Conservation (phyloP, 2,329 filamentous ascomycete genomes). For the Microdochium bolleyi region DNA sequence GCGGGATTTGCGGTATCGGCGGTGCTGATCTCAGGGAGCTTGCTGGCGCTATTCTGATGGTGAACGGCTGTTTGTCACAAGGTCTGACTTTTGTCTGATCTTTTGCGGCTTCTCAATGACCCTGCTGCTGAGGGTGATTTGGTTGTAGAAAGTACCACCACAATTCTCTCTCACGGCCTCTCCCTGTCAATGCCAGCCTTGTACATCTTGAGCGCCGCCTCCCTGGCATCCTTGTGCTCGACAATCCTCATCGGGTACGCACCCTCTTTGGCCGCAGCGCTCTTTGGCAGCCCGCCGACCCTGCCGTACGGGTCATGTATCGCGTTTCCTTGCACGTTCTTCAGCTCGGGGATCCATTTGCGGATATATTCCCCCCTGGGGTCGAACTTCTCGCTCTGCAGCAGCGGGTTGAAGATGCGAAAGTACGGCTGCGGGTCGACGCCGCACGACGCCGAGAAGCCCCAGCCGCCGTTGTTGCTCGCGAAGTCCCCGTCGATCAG, state of each 20-base stretch:
- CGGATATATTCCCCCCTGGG: constrained; percentile 70
- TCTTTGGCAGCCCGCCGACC: constrained; percentile 33
- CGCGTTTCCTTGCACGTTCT: constrained; percentile 52
- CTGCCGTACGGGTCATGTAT: constrained; percentile 76
- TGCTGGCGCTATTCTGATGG: no score
- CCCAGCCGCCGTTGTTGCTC: constrained; percentile 63
- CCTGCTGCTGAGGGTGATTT: no score
- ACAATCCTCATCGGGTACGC: constrained; percentile 73
- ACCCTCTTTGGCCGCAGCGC: constrained; percentile 47
- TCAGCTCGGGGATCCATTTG: constrained; percentile 73
- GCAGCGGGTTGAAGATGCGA: constrained; percentile 76
- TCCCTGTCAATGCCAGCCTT: constrained; percentile 53
- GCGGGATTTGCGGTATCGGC: no score
- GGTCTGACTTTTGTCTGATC: no score
- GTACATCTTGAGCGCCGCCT: constrained; percentile 61
- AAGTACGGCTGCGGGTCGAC: constrained; percentile 89
- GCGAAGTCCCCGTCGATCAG: constrained; percentile 75
- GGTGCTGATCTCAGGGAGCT: no score
- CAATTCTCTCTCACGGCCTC: constrained; percentile 18
- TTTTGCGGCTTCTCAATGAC: no score
- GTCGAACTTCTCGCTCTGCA: constrained; percentile 85
- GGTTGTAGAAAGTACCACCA: no score
- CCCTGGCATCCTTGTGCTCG: constrained; percentile 61
- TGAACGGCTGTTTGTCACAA: no score
- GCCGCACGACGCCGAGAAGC: constrained; percentile 37